A percentile compares a stretch with the other conserved stretches of the same genome.
phyloP scores from a whole-genome alignment of 78 protist genomes.

The Polysphondylium violaceum region DNA sequence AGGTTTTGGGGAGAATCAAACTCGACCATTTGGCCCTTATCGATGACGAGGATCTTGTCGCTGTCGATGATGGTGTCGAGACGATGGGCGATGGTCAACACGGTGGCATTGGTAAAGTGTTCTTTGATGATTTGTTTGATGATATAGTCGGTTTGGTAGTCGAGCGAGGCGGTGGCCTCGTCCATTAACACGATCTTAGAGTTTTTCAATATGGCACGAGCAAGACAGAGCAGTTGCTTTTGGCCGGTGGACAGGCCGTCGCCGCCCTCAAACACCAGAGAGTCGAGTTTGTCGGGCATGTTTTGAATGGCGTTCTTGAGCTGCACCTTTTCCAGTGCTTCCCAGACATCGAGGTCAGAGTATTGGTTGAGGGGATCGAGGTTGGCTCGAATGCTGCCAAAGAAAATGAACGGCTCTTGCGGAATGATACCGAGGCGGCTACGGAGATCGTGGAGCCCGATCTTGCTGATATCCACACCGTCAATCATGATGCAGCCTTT shows the following conservation, averaged over 20 bases:
- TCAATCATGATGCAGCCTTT: slow-evolving; percentile 70
- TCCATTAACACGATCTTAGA: slow-evolving; percentile 89
- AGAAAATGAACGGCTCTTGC: slow-evolving; percentile 93
- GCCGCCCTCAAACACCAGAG: slow-evolving; percentile 74
- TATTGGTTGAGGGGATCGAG: slow-evolving; percentile 66
- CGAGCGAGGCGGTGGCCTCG: slow-evolving; percentile 97
- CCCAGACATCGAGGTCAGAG: slow-evolving; percentile 72
- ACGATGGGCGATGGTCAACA: slow-evolving; percentile 98
- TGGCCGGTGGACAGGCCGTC: slow-evolving; percentile 91
- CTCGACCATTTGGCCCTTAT: slow-evolving; percentile 88
- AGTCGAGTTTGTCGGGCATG: slow-evolving; percentile 37
- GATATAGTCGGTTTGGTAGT: slow-evolving; percentile 86
- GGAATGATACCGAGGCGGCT: slow-evolving; percentile 90
- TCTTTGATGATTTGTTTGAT: slow-evolving; percentile 76
- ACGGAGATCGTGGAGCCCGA: slow-evolving; percentile 79
- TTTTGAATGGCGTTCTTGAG: slow-evolving; percentile 6
- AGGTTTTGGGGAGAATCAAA: slow-evolving; percentile 64
- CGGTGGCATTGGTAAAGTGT: slow-evolving; percentile 83
- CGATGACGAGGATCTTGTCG: slow-evolving; percentile 13
- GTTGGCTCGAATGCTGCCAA: slow-evolving; percentile 72
- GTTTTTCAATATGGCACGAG: slow-evolving; percentile 92
- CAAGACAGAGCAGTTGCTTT: slow-evolving; percentile 96
- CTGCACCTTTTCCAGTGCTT: slow-evolving; percentile 78
- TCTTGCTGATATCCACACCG: slow-evolving; percentile 77
- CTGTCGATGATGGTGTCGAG: slow-evolving; percentile 88